Percentiles rank a stretch among this genome's conserved stretches.
phyloP scores from a whole-genome alignment of 192 early-diverging fungal species.

The Backusella tarrabulga region DNA sequence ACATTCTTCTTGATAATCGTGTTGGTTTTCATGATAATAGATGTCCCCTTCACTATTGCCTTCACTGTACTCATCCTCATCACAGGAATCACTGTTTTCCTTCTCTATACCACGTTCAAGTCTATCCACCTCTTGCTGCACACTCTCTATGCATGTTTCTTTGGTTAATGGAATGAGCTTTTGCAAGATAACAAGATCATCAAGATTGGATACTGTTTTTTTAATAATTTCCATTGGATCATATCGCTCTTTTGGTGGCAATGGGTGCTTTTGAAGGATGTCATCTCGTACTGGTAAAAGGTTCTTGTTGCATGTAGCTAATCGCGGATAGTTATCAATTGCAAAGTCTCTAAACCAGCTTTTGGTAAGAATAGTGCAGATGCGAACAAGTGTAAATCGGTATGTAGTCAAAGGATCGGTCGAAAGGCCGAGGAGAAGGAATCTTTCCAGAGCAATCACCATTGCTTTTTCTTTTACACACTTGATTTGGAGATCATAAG shows the following conservation, averaged over 20 bases:
- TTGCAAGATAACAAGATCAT: background rate
- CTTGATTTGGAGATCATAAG: background rate
- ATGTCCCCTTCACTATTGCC: background rate
- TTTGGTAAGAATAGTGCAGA: background rate
- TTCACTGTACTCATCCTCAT: background rate
- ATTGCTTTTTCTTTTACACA: background rate
- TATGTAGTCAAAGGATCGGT: background rate
- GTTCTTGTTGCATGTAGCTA: background rate
- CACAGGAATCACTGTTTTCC: no score
- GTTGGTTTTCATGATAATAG: background rate
- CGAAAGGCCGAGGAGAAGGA: background rate
- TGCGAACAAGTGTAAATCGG: background rate
- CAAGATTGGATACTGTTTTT: background rate
- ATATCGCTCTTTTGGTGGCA: background rate
- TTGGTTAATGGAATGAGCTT: background rate
- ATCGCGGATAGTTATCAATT: background rate
- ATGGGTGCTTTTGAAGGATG: background rate
- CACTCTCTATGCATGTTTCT: no score
- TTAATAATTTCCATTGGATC: background rate
- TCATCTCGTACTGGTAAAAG: background rate
- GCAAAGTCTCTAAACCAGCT: background rate
- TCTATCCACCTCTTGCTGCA: no score
- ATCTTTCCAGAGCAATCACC: background rate
- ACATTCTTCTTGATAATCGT: background rate
- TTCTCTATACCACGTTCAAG: no score